Base-by-base conservation (phyloP, 2,329 filamentous ascomycete genomes). In the Cordyceps farinosa region DNA sequence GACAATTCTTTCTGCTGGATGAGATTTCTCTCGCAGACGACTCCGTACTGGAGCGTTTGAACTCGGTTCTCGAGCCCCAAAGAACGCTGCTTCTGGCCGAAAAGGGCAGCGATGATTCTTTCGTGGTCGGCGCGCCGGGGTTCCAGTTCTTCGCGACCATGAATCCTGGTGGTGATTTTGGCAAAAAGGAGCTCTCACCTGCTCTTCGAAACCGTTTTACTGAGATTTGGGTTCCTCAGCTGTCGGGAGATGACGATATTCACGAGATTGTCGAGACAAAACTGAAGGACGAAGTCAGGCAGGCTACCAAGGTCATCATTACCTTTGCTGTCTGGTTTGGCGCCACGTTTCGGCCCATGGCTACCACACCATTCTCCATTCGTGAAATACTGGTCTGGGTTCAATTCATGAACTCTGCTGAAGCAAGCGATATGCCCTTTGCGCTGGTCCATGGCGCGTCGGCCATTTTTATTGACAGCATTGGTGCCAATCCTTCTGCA, bases 71-170 rank as follows among this genome's bases (percentile, higher is more conserved):
- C 1, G 95, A 99, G 74, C 89, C 95, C 1, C 87, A 90, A 51
- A 85, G 95, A 59, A 92, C 90, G 0, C 85, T 99, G 34, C 79
- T 99, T 3, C 83, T 99, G 17, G 96, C 96, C 0, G 95, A 99
- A 74, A 99, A 98, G 76, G 96, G 95, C 0, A 86, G 91, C 2
- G 84, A 90, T 5, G 88, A 97, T 73, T 92, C 92, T 0, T 87
- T 91, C 66, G 84, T 99, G 32, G 84, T 85, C 45, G 95, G 90
- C 6, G 76, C 82, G 11, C 82, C 89, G 47, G 91, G 90, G 0
- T 99, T 98, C 75, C 93, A 99, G 71, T 97, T 99, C 76, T 86
- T 99, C 65, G 94, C 95, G 3, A 99, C 95, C 0, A 99, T 99
- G 95, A 99, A 99, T 69, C 95, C 95, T 9, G 96, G 96, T 57